Evolutionary conservation across 139 green algal species (phyloP), one percentile per base, ranked within the genome.

Genomic region (Chlorella sp.): DNA sequence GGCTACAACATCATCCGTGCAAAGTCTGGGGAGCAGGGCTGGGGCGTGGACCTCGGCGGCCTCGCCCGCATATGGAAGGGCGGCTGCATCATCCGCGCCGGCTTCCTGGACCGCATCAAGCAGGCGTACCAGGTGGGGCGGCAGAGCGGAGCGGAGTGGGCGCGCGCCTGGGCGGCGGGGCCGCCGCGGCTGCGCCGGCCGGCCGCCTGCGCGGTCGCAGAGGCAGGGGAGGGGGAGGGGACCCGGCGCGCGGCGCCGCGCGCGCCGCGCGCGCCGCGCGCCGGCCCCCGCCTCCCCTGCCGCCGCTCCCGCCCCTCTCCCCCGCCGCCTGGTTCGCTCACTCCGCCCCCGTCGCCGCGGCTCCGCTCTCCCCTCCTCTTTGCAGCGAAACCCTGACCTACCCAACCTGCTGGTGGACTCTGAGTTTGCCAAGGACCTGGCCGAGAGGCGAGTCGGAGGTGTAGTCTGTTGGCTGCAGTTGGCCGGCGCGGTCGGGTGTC

Each of bases 1-100:
- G 96, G 96, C 77, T 95, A 99, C 89, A 99, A 99, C 87, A 94
- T 99, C 82, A 99, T 99, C 84, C 82, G 91, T 42, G 91, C 95
- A 56, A 98, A 99, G 92, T 95, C 86, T 71, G 72, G 87, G 9
- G 94, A 95, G 79, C 88, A 94, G 85, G 86, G 67, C n/a, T 99
- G 96, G 96, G 71, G 83, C 76, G 78, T 99, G 35, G 86, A 99
- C 83, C 86, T 99, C 67, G 96, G 91, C 19, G 86, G 85, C 33
- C 89, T 99, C 38, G 93, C 91, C 12, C 88, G 95, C 73, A 99
- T 98, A 87, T 98, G 95, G 95, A 98, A 98, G 94, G 96, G 96
- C 71, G 96, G 96, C 56, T 99, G 96, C 91, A 99, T 99, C 84
- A 99, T 99, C 87, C 92, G 96, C 56, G 74, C 69, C 19, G 81